These are phyloP conservation scores for Vaccinium vitisidaea DNA, from an alignment of 148 eudicot genomes.

Conservation along the genomic window DNA sequence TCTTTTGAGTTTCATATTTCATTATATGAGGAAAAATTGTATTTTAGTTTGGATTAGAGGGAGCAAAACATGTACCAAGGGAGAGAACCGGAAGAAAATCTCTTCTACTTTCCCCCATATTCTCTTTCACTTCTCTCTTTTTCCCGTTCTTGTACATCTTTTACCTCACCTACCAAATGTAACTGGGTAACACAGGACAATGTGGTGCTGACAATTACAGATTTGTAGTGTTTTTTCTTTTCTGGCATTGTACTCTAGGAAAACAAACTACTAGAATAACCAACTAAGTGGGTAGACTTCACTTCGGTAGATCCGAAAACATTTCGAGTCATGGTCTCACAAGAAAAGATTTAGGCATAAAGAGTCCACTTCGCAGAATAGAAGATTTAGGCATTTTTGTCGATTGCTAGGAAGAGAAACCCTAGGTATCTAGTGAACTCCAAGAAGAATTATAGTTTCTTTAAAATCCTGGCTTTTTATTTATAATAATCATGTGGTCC, in stretches of 20 bases:
- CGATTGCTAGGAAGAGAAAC: not conserved
- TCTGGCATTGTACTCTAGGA: not conserved
- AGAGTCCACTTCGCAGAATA: not conserved
- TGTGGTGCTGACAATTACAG: not conserved
- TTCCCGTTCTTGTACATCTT: not conserved
- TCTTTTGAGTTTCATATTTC: not conserved
- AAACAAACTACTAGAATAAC: not conserved
- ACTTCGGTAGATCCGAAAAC: not conserved
- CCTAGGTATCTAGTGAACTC: not conserved
- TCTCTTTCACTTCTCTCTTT: not conserved
- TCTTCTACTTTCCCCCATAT: not conserved
- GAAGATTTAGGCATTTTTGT: slow-evolving; percentile 1
- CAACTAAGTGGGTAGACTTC: not conserved
- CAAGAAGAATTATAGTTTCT: not conserved
- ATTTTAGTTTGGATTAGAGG: not conserved
- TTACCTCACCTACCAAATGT: not conserved
- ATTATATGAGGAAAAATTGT: not conserved
- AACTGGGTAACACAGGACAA: not conserved
- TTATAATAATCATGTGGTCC: no score
- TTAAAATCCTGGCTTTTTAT: no score
- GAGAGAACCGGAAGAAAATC: not conserved
- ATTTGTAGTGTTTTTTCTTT: not conserved
- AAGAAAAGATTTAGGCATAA: not conserved
- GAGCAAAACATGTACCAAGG: not conserved
- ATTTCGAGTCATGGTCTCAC: not conserved